Evolutionary conservation across 148 eudicot genomes (phyloP), one percentile per base, ranked within the genome.

Genomic region (Chenopodium suecicum): DNA sequence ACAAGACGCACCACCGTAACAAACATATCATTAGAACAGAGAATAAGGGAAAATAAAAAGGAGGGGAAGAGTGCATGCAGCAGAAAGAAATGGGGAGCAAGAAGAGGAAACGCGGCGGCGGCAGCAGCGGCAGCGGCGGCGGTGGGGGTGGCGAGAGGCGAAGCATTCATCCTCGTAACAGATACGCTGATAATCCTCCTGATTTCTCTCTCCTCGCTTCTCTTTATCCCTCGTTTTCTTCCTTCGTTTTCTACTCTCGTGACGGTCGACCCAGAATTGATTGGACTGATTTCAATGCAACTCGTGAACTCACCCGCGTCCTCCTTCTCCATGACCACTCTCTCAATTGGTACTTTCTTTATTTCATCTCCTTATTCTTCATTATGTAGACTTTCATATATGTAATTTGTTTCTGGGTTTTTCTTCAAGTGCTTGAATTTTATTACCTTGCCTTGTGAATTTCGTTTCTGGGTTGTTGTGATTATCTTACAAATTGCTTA

Each of bases 201-300:
- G 98, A 95, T 82, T 95, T 95, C 81, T 76, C 81, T 6, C 80
- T 75, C 12, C 84, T 95, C 19, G 94, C 95, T 9, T 91, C 97
- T 63, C 79, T 90, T 11, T 95, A 95, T 84, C 92, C 92, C 56
- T 88, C 94, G 6, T 95, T 95, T 78, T 70, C 90, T 60, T 80
- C 85, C 2, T 91, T 83, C 71, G 94, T 95, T 7, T 92, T 85
- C 83, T 90, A 90, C 86, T 85, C 97, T 25, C 86, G 81, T 27
- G 60, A 71, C 34, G 90, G 90, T 23, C 90, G 92, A 0, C 91
- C 98, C 32, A 87, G 84, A 79, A 95, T 95, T 80, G 97, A 95
- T 76, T 95, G 97, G 97, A 95, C 94, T 70, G 99, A 95, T 76
- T 95, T 87, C 82, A 91, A 91, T 79, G 99, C 98, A 64, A 95